Conservation (phyloP, 176 grass and related monocot species). For the Lolium multiflorum region DNA sequence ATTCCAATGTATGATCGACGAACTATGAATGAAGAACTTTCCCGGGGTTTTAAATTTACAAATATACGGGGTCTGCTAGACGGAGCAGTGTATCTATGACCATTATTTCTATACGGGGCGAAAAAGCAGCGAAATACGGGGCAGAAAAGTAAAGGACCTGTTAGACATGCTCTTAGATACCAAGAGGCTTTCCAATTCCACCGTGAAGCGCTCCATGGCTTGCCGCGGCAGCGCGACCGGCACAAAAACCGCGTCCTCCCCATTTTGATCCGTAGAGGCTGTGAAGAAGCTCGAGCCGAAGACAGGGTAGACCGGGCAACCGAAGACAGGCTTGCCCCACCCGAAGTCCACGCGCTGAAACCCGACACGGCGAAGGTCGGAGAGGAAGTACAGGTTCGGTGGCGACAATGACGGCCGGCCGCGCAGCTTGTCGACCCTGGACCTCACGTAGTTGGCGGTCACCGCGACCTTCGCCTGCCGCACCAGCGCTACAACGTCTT, state of each 20-base stretch:
- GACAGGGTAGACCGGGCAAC: not conserved
- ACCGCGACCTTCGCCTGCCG: conserved; percentile 44
- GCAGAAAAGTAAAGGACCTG: too few relatives aligned
- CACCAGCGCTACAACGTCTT: conserved; percentile 23
- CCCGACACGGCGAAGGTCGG: conserved; percentile 26
- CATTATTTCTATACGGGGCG: too few relatives aligned
- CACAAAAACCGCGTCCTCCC: conserved; percentile 23
- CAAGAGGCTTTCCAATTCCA: conserved; percentile 19
- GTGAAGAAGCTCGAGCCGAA: not conserved
- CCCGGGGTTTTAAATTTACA: too few relatives aligned
- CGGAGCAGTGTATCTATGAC: too few relatives aligned
- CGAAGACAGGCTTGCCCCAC: conserved; percentile 46
- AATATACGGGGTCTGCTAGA: too few relatives aligned
- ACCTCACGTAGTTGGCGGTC: conserved; percentile 42
- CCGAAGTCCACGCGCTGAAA: conserved; percentile 38
- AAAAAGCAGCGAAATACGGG: too few relatives aligned
- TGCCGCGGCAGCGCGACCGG: conserved; percentile 29
- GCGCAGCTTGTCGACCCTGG: not conserved
- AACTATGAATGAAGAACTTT: too few relatives aligned
- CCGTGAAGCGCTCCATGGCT: conserved; percentile 41
- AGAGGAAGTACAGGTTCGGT: conserved; percentile 12
- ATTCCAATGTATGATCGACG: too few relatives aligned
- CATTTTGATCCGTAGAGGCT: not conserved
- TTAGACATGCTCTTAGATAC: too few relatives aligned
- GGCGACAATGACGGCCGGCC: not conserved